Base-by-base conservation (phyloP, 129 eudicot genomes). In the Kitagawia praeruptora region DNA sequence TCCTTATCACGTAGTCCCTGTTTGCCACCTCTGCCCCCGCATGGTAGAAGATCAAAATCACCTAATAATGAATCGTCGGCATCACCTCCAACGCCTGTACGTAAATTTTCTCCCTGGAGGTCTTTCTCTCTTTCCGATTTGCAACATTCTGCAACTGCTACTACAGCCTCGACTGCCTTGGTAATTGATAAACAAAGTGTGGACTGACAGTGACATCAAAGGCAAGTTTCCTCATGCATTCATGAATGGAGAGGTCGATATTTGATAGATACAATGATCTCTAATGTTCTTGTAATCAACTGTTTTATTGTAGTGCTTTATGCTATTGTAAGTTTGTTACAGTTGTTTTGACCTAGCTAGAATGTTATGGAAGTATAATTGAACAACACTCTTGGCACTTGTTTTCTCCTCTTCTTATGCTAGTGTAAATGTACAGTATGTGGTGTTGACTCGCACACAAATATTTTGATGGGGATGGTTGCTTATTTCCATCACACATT, bases 101-200 rank as follows among this genome's bases (percentile, higher is more conserved):
- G 81, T 70, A 87, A 80, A 38, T 75, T 81, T 70, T 76, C 93
- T 53, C 79, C 93, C 4, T 90, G 88, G 93, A 83, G 98, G 80
- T 92, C 97, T 5, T 86, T 92, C 79, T 95, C 97, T 48, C 85
- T 92, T 8, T 89, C 94, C 16, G 98, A 94, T 87, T 76, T 92
- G 83, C 93, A 87, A 79, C 81, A 85, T 38, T 91, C 86, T 71
- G 78, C 82, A 39, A 87, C 77, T 85, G 76, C 83, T 44, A 51
- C 78, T 75, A 28, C 92, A 6, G 80, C 81, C 42, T 64, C 75
- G 75, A 58, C 81, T 72, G 83, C 85, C 54, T 70, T 63, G 31
- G 83, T 79, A 83, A 83, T 72, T 54, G 82, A 76, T 80, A 77
- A 80, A 54, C 63, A 70, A 28, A 82, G 77, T 0, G 40, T 77